Evolutionary conservation across 2,329 filamentous ascomycete species (phyloP), one percentile per base, ranked within the genome.

Genomic region (Claviceps humidiphila): DNA sequence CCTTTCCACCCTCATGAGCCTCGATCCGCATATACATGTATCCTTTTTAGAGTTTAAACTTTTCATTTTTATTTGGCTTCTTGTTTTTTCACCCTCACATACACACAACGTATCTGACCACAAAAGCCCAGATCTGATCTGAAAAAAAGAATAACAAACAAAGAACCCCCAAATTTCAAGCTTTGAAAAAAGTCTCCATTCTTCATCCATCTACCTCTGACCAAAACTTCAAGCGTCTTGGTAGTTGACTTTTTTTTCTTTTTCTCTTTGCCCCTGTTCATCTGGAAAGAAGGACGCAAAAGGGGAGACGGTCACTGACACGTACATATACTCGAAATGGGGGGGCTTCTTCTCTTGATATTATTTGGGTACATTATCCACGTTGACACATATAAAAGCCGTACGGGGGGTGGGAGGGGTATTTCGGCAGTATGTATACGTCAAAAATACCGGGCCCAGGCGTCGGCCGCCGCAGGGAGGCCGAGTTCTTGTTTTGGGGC

Each of bases 381-480:
- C 34, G 17, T 50, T 16, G 39, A 55, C 40, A 53, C 22, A 53
- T 51, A 43, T 49, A 34, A 49, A 34, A 43, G 53, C 53, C 53
- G 46, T 51, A 17, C 22, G 48, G 44, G 42, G 9, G 17, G 26
- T 17, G 45, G 8, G 6, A 46, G 26, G 44, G 53, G 51, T 55
- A 53, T 55, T 49, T 53, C 40, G 47, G 45, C 48, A 30, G 40
- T 41, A 51, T 52, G 42, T 50, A 52, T 42, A 54, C 44, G 50
- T 54, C 50, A 50, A 50, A 54, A 47, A 39, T 46, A 44, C 42
- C 37, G 26, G 5, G 41, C 20, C 20, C 38, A 44, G 47, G 42
- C 42, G 9, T 11, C 30, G 40, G 34, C 50, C 50, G 30, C 20
- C n/a, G 34, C 2, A 39, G 14, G 20, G 42, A 38, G 16, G 47